A percentile compares a stretch with the other conserved stretches of the same genome.
Evolutionary conservation across 768 basidiomycete genomes (phyloP).

Genomic region (Rhizopogon vinicolor): DNA sequence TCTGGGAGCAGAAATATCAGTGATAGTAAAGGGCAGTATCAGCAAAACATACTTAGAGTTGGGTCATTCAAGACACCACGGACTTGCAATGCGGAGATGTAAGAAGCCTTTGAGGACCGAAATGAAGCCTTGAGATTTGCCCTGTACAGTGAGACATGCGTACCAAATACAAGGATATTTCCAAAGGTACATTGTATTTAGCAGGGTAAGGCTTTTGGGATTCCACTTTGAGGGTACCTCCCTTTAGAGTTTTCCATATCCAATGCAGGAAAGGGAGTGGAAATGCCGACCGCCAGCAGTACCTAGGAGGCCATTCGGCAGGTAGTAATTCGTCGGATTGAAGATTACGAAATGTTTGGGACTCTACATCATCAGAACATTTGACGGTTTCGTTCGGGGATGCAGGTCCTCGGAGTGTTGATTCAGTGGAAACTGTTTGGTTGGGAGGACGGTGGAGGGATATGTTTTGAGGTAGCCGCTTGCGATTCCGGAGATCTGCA

Average conservation of each 20-base stretch:
- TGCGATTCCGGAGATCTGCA: not conserved
- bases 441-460: no score
- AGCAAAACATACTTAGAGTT: constrained; percentile 45
- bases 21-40: not conserved
- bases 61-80: constrained; percentile 45
- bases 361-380: not conserved
- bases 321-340: not conserved
- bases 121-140: not conserved
- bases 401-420: not conserved
- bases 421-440: not conserved
- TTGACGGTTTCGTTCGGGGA: not conserved
- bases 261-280: not conserved
- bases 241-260: not conserved
- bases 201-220: no score
- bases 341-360: not conserved
- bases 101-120: constrained; percentile 48
- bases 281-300: not conserved
- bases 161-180: constrained; percentile 65
- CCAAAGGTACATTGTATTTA: constrained; percentile 56
- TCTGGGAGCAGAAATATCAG: constrained; percentile 26
- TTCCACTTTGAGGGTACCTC: not conserved
- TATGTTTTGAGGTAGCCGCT: no score
- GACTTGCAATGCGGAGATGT: constrained; percentile 52
- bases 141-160: constrained; percentile 10
- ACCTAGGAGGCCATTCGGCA: not conserved